Percentiles rank a stretch among this genome's conserved stretches.
Evolutionary conservation across 441 rosid genomes (phyloP).

Genomic region (Mallotus japonicus): DNA sequence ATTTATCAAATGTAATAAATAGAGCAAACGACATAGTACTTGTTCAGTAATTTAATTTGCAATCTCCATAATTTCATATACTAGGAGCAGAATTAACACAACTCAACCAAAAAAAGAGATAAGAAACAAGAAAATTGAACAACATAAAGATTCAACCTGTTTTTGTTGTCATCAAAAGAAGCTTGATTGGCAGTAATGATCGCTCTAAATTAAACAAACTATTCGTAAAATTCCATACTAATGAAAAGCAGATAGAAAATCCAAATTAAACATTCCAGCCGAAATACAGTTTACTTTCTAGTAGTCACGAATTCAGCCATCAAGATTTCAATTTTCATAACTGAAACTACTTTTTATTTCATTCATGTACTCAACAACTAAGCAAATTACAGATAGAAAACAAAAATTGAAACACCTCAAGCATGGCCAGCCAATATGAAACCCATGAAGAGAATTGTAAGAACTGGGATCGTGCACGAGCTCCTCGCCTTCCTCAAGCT

Average conservation of each 20-base stretch:
- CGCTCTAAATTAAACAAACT: too few relatives aligned
- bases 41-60: not conserved
- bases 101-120: not conserved
- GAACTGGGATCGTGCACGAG: conserved; percentile 93
- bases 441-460: conserved; percentile 85
- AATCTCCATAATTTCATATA: not conserved
- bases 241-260: not conserved
- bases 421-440: conserved; percentile 96
- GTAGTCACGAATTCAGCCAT: not conserved
- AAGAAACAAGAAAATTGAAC: not conserved
- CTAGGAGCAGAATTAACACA: not conserved
- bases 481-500: conserved; percentile 92
- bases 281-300: too few relatives aligned
- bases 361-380: not conserved
- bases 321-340: not conserved
- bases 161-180: too few relatives aligned
- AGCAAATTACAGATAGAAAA: not conserved
- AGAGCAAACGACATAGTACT: too few relatives aligned
- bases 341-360: not conserved
- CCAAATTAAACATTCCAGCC: not conserved
- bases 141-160: not conserved
- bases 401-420: conserved; percentile 47
- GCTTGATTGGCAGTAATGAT: too few relatives aligned
- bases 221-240: not conserved
- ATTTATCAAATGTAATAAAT: too few relatives aligned